Evolutionary conservation across 768 basidiomycete species (phyloP).

Genomic region (Rhizopogon sp.): DNA sequence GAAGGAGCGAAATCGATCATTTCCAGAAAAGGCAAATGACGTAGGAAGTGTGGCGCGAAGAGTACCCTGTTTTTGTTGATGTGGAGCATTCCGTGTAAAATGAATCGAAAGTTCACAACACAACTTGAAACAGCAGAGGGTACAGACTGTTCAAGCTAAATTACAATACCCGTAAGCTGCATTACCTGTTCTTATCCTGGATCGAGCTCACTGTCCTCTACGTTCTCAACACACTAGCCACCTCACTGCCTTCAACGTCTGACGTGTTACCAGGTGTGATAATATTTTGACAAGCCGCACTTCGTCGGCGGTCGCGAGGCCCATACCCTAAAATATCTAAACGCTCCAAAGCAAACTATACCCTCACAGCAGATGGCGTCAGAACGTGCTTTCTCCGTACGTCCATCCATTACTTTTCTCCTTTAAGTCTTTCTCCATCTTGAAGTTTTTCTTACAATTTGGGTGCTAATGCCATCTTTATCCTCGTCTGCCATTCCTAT

Average conservation of each 20-base stretch:
- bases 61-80: conserved; percentile 29
- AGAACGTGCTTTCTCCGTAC: neutral
- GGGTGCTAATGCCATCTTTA: neutral
- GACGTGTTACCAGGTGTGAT: neutral
- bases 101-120: conserved; percentile 11
- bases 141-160: neutral
- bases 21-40: conserved; percentile 18
- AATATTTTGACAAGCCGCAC: neutral
- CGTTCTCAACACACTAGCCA: neutral
- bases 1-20: neutral
- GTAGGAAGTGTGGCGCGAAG: conserved; percentile 28
- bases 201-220: conserved; percentile 2
- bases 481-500: neutral
- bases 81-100: conserved; percentile 28
- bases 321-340: conserved; percentile 8
- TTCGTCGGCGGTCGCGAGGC: neutral
- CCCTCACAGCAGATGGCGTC: conserved; percentile 12
- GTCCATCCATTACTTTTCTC: conserved; percentile 4
- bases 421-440: neutral
- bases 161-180: neutral
- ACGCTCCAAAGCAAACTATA: neutral
- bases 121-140: neutral
- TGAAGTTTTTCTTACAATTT: neutral
- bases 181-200: conserved; percentile 1
- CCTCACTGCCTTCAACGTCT: neutral